Percentiles rank a stretch among this genome's conserved stretches.
Conservation (phyloP, 2,329 filamentous ascomycete species). For the Aspergillus hiratsukae region DNA sequence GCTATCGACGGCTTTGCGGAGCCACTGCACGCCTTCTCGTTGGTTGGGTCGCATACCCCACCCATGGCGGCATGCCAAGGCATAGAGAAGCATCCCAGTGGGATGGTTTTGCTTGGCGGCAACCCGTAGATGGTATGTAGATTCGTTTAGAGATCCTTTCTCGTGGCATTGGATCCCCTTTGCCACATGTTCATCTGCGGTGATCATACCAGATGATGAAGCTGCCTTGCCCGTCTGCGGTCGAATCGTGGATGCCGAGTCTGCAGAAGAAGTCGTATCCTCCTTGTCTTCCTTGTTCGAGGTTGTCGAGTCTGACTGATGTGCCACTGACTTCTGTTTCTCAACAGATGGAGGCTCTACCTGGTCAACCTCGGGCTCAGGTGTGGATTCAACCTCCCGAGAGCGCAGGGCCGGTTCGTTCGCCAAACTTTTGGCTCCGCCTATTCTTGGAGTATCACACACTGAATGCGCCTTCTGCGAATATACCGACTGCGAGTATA, state of each 20-base stretch:
- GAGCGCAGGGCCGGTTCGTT: constrained; percentile 6
- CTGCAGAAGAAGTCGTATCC: constrained; percentile 52
- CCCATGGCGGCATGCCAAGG: constrained; percentile 88
- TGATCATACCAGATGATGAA: constrained; percentile 24
- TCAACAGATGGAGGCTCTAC: constrained; percentile 6
- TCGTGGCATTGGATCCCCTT: constrained; percentile 91
- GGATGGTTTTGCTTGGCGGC: constrained; percentile 82
- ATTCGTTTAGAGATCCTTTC: constrained; percentile 81
- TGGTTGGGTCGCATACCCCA: constrained; percentile 97
- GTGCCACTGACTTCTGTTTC: constrained; percentile 2
- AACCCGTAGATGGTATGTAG: constrained; percentile 89
- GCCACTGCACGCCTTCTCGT: constrained; percentile 83
- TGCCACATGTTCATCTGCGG: constrained; percentile 76
- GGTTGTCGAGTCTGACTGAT: constrained; percentile 11
- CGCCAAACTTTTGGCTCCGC: constrained; percentile 13
- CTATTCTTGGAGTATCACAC: constrained; percentile 20
- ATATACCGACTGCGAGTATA: constrained; percentile 15
- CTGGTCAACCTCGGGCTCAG: constrained; percentile 4
- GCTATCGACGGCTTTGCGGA: constrained; percentile 83
- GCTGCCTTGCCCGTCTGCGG: constrained; percentile 32
- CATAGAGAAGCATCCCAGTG: constrained; percentile 94
- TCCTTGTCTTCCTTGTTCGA: constrained; percentile 25
- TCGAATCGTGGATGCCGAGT: constrained; percentile 61
- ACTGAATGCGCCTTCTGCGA: constrained; percentile 27
- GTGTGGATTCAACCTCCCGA: constrained; percentile 1